These are phyloP conservation scores for Cyclocybe aegerita DNA, from an alignment of 768 basidiomycete species.

Conservation along the genomic window DNA sequence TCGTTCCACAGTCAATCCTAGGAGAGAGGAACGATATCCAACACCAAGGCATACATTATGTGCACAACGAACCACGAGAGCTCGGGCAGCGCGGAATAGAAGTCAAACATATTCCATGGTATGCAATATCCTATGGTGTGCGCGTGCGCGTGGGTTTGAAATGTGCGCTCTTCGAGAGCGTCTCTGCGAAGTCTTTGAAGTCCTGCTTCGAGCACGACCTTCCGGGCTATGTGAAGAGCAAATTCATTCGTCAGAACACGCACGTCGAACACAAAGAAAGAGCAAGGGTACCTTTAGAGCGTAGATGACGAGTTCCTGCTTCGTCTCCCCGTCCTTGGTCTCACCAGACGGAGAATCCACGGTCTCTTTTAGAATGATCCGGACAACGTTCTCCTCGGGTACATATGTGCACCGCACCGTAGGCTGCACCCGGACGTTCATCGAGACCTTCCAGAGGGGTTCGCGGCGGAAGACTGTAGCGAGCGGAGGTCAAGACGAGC, in stretches of 20 bases:
- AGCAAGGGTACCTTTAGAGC: conserved; percentile 54
- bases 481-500: not conserved
- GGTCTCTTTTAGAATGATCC: conserved; percentile 54
- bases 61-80: too few relatives aligned
- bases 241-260: not conserved
- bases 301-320: conserved; percentile 53
- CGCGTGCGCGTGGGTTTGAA: conserved; percentile 22
- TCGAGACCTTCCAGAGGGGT: conserved; percentile 66
- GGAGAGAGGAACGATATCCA: too few relatives aligned
- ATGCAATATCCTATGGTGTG: not conserved
- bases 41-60: too few relatives aligned
- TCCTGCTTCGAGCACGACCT: conserved; percentile 50
- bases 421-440: conserved; percentile 59
- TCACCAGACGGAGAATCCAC: conserved; percentile 20
- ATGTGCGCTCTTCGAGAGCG: conserved; percentile 38
- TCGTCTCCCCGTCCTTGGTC: conserved; percentile 1
- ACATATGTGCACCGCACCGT: conserved; percentile 60
- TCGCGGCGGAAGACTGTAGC: conserved; percentile 66
- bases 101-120: not conserved
- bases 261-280: not conserved
- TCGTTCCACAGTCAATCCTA: too few relatives aligned
- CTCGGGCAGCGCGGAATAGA: not conserved
- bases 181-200: conserved; percentile 52
- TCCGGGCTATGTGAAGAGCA: conserved; percentile 33
- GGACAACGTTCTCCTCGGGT: conserved; percentile 51